These are phyloP conservation scores for Obba rivulosa DNA, from an alignment of 768 basidiomycete genomes.

Conservation along the genomic window DNA sequence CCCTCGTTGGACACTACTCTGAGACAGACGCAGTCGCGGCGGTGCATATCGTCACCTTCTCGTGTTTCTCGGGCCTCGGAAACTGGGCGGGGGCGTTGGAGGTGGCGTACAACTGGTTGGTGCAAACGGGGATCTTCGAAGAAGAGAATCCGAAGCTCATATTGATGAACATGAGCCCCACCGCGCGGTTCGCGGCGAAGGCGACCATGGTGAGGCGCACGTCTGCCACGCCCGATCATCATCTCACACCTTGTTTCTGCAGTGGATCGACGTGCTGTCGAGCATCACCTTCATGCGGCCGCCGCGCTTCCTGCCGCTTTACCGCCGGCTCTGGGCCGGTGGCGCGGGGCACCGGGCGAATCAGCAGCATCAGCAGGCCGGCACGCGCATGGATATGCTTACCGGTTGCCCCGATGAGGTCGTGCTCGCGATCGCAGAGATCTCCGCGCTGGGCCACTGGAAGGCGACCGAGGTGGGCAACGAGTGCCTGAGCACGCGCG, in stretches of 20 bases:
- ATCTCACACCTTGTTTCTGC: constrained; percentile 10
- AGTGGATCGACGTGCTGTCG: constrained; percentile 80
- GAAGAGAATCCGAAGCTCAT: constrained; percentile 61
- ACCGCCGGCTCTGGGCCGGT: constrained; percentile 56
- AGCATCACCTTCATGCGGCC: constrained; percentile 54
- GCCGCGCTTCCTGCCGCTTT: constrained; percentile 61
- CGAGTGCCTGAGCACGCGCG: constrained; percentile 65
- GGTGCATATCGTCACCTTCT: constrained; percentile 69
- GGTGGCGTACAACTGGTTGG: constrained; percentile 73
- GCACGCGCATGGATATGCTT: constrained; percentile 59
- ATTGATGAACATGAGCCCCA: constrained; percentile 48
- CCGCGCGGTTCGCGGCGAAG: constrained; percentile 59
- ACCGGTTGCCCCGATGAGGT: constrained; percentile 79
- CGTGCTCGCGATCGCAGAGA: constrained; percentile 69
- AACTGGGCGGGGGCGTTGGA: constrained; percentile 67
- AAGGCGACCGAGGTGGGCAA: constrained; percentile 58
- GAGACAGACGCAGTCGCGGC: constrained; percentile 77
- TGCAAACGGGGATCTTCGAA: constrained; percentile 53
- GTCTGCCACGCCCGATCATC: neutral
- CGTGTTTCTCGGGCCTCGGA: constrained; percentile 57
- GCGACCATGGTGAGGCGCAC: constrained; percentile 52
- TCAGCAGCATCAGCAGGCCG: constrained; percentile 27
- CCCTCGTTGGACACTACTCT: constrained; percentile 46
- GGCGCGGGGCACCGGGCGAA: constrained; percentile 41
- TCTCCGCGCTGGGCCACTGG: constrained; percentile 68